Evolutionary conservation across 306 rosid genomes (phyloP), one percentile per base, ranked within the genome.

Genomic region (Inga leiocalycina): DNA sequence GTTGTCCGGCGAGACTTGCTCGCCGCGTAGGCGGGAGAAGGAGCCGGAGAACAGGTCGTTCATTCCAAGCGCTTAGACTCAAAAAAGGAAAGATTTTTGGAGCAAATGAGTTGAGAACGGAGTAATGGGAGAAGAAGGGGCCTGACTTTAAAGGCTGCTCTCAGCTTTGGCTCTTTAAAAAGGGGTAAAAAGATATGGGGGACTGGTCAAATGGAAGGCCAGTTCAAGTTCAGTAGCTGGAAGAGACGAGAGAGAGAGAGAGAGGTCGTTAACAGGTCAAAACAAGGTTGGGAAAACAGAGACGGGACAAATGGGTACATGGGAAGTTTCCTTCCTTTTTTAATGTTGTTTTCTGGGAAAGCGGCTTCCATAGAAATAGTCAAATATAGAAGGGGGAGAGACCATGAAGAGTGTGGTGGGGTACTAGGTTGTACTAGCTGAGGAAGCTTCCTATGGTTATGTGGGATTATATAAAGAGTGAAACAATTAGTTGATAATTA

Each of bases 11-110:
- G 90, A 87, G 72, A 82, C 69, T 10, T 76, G 80, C 48, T 87
- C 92, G 72, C 76, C 72, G 13, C 87, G 87, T 84, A 83, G 85
- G 71, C 91, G 82, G 4, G 91, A 80, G 80, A 90, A 88, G 19
- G 97, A 84, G 49, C 90, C 77, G 19, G 94, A 86, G 56, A 94
- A 86, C 37, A 94, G 79, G 79, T 95, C 98, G 85, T 93, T 95
- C 98, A 95, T 87, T 73, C 13, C 88, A 19, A 15, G 30, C 3
- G 16, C 27, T 59, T 34, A 15, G 9, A 13, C 57, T 48, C 11
- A 71, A 37, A 76, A 76, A 6, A 37, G 15, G 39, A 32, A n/a
- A 43, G 54, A 5, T 8, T 4, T 61, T 61, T 14, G 3, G 17
- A 43, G 24, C 22, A 39, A 57, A 16, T 73, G 0, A 14, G 57